Conservation (phyloP, 441 rosid species). For the Corymbia citriodora region DNA sequence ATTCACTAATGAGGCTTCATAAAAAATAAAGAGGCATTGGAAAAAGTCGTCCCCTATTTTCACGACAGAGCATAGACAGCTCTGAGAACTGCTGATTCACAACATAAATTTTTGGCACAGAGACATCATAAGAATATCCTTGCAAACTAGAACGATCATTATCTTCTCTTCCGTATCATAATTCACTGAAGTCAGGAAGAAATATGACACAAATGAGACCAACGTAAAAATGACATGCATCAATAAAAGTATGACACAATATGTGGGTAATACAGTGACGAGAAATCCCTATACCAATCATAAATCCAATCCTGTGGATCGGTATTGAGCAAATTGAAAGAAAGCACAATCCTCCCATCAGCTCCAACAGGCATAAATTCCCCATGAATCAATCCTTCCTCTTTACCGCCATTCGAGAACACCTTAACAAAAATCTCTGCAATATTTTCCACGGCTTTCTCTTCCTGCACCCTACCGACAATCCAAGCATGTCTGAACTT, state of each 20-base stretch:
- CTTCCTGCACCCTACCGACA: conserved; percentile 44
- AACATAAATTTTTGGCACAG: neutral
- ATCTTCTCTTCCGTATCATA: neutral
- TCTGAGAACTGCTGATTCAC: neutral
- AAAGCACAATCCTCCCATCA: conserved; percentile 86
- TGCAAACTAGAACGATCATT: neutral
- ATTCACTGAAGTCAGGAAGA: neutral
- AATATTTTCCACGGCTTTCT: conserved; percentile 31
- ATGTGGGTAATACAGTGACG: neutral
- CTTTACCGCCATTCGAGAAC: conserved; percentile 80
- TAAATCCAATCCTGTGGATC: conserved; percentile 81
- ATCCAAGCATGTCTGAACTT: conserved; percentile 90
- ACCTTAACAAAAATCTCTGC: conserved; percentile 69
- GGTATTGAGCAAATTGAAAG: conserved; percentile 83
- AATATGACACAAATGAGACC: neutral
- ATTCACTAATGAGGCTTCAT: neutral
- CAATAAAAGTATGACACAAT: neutral
- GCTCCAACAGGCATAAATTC: conserved; percentile 97
- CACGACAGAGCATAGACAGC: neutral
- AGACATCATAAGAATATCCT: neutral
- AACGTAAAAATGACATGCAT: neutral
- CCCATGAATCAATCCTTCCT: conserved; percentile 57
- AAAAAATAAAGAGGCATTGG: neutral
- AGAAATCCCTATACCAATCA: conserved; percentile 49
- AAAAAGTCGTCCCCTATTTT: neutral